Evolutionary conservation across 345 rosid genomes (phyloP).

Genomic region (Lumnitzera littorea): DNA sequence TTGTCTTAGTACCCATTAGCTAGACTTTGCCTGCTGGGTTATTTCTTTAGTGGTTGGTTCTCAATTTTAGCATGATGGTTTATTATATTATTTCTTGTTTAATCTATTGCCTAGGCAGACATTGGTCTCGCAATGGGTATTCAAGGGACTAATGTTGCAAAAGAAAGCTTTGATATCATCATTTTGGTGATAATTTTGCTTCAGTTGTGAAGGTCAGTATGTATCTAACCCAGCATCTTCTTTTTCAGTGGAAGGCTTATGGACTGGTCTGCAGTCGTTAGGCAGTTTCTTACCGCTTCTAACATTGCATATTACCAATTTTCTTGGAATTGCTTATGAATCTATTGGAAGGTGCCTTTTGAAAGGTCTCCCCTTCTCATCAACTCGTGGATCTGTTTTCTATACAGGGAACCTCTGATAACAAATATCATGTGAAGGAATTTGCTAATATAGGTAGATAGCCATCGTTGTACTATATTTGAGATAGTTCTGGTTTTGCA

Average conservation of each 20-base stretch:
- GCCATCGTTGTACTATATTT: not conserved
- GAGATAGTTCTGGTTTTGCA: not conserved
- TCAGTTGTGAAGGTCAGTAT: slow-evolving; percentile 84
- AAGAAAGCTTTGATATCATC: slow-evolving; percentile 95
- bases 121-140: slow-evolving; percentile 99
- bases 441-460: slow-evolving; percentile 70
- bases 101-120: slow-evolving; percentile 53
- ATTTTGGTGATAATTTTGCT: slow-evolving; percentile 86
- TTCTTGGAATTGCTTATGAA: not conserved
- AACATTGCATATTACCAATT: no score
- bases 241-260: no score
- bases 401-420: slow-evolving; percentile 84
- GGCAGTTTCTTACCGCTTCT: no score
- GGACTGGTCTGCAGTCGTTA: no score
- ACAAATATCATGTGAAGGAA: slow-evolving; percentile 99
- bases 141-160: slow-evolving; percentile 97
- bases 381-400: slow-evolving; percentile 4
- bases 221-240: not conserved
- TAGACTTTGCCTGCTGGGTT: no score
- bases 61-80: not conserved
- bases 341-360: not conserved
- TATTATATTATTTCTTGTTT: not conserved
- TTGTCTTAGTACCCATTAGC: no score
- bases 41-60: not conserved
- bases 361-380: not conserved